phyloP scores from a whole-genome alignment of 192 early-diverging fungal genomes.

The Backusella luteola region DNA sequence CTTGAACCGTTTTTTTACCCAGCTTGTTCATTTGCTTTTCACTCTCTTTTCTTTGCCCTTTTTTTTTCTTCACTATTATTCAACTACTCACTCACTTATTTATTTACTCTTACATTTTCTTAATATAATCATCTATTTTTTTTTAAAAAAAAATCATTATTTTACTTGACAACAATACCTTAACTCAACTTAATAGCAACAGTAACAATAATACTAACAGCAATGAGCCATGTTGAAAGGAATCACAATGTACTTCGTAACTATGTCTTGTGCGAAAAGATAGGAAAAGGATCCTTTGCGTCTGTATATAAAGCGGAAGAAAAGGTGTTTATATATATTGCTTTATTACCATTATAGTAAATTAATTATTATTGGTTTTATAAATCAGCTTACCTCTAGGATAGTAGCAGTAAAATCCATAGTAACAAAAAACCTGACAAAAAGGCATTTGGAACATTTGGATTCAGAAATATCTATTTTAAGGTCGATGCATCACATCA shows the following conservation, averaged over 20 bases:
- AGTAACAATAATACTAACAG: too few species aligned
- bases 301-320: conserved; percentile 82
- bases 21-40: background rate
- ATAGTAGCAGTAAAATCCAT: conserved; percentile 93
- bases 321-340: conserved; percentile 43
- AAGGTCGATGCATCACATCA: conserved; percentile 75
- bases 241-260: conserved; percentile 4
- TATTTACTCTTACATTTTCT: background rate
- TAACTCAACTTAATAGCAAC: background rate
- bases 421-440: conserved; percentile 83
- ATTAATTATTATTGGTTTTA: background rate
- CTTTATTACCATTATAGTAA: background rate
- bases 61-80: background rate
- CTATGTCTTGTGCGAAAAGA: conserved; percentile 66
- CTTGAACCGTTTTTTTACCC: background rate
- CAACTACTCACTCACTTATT: background rate
- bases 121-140: background rate
- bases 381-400: background rate
- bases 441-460: conserved; percentile 87
- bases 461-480: conserved; percentile 95
- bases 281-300: conserved; percentile 96
- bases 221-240: background rate
- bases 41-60: background rate
- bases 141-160: background rate
- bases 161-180: background rate